A percentile compares a stretch with the other conserved stretches of the same genome.
phyloP scores from a whole-genome alignment of 306 rosid genomes.

The Prunus armeniaca region DNA sequence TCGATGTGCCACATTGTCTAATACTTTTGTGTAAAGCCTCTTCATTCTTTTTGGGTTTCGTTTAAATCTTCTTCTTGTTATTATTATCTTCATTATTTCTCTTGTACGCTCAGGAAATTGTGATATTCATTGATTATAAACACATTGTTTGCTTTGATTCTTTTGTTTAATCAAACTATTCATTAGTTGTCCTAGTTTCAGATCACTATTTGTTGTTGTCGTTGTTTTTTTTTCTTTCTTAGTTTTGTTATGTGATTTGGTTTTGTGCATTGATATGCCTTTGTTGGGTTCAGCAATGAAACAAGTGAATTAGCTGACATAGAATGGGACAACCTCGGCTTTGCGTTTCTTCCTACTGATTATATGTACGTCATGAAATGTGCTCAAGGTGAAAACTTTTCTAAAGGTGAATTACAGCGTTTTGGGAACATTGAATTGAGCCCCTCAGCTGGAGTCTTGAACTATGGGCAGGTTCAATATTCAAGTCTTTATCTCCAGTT shows the following conservation, averaged over 20 bases:
- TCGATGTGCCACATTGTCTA: slow-evolving; percentile 41
- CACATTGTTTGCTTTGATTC: not conserved
- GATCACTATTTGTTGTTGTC: not conserved
- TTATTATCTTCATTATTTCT: not conserved
- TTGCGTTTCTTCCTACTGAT: slow-evolving; percentile 73
- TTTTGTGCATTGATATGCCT: slow-evolving; percentile 4
- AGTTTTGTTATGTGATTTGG: not conserved
- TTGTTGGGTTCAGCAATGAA: slow-evolving; percentile 31
- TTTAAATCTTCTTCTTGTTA: not conserved
- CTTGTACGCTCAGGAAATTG: not conserved
- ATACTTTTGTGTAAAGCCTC: slow-evolving; percentile 37
- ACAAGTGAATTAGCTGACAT: slow-evolving; percentile 54
- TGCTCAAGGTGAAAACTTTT: slow-evolving; percentile 50
- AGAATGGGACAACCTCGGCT: slow-evolving; percentile 94
- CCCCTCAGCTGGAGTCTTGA: slow-evolving; percentile 86
- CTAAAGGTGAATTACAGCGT: slow-evolving; percentile 73
- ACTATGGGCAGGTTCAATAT: slow-evolving; percentile 84
- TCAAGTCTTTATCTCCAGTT: not conserved
- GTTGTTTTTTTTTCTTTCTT: not conserved
- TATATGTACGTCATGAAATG: slow-evolving; percentile 87
- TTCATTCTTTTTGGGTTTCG: not conserved
- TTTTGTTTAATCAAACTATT: not conserved
- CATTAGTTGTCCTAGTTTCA: not conserved
- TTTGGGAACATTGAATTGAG: slow-evolving; percentile 90
- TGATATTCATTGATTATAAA: not conserved